Percentiles rank a stretch among this genome's conserved stretches.
phyloP scores from a whole-genome alignment of 2,329 filamentous ascomycete species.

The Macrophomina pseudophaseolina region DNA sequence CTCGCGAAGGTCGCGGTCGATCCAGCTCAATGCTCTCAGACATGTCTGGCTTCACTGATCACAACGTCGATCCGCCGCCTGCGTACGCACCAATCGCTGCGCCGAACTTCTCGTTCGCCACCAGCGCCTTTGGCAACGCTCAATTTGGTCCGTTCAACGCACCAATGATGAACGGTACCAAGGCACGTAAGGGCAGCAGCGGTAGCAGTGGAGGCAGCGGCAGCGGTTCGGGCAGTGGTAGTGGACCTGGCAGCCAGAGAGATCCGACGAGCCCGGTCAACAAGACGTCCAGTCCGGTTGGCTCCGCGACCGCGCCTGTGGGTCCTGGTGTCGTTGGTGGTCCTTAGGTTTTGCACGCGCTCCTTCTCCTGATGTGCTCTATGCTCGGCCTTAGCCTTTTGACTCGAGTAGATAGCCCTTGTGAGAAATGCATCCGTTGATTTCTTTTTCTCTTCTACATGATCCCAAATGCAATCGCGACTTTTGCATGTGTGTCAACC shows the following conservation, averaged over 20 bases:
- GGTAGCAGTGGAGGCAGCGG: conserved; percentile 47
- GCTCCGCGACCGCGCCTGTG: conserved; percentile 10
- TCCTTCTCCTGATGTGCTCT: conserved; percentile 1
- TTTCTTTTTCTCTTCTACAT: conserved; percentile 14
- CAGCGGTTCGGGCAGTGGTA: conserved; percentile 48
- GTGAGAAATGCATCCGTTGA: conserved; percentile 25
- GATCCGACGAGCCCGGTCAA: conserved; percentile 45
- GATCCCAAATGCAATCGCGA: neutral
- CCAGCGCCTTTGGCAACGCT: conserved; percentile 41
- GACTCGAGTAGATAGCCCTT: conserved; percentile 24
- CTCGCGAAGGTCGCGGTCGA: conserved; percentile 50
- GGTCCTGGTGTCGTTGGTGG: conserved; percentile 15
- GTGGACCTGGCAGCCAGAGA: conserved; percentile 40
- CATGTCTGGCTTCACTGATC: conserved; percentile 57
- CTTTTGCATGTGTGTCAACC: neutral
- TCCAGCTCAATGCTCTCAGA: conserved; percentile 60
- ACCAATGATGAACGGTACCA: conserved; percentile 20
- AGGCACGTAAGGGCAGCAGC: conserved; percentile 52
- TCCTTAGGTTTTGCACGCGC: neutral
- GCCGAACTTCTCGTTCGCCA: conserved; percentile 41
- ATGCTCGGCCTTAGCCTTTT: neutral
- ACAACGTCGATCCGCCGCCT: conserved; percentile 43
- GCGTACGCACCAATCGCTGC: conserved; percentile 32
- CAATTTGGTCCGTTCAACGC: conserved; percentile 20
- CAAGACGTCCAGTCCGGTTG: conserved; percentile 25